Percentiles rank a stretch among this genome's conserved stretches.
Conservation (phyloP, 1,139 yeast species). For the Zygotorulaspora mrakii region DNA sequence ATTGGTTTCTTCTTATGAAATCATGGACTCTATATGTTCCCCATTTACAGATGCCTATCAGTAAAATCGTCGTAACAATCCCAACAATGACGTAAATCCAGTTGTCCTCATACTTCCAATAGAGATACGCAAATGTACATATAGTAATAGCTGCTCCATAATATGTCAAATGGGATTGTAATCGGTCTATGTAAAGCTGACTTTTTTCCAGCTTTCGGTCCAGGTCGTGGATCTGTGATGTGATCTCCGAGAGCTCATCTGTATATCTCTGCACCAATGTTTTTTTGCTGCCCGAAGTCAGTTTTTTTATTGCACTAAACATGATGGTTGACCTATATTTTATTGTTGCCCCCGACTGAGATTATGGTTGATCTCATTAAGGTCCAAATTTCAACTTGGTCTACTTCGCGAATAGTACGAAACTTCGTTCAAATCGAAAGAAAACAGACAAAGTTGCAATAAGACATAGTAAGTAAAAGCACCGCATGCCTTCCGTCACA, state of each 20-base stretch:
- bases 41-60: constrained; percentile 13
- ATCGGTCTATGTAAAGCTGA: constrained; percentile 16
- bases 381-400: constrained; percentile 1
- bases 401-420: background rate
- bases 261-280: constrained; percentile 30
- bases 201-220: constrained; percentile 24
- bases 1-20: constrained; percentile 20
- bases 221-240: constrained; percentile 30
- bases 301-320: constrained; percentile 15
- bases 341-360: background rate
- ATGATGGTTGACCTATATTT: constrained; percentile 4
- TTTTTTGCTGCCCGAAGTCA: constrained; percentile 16
- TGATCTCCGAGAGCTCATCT: constrained; percentile 29
- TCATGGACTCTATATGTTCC: constrained; percentile 17
- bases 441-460: too few relatives aligned
- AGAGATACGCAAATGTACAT: constrained; percentile 14
- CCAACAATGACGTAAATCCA: constrained; percentile 6
- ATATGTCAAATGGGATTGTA: constrained; percentile 23
- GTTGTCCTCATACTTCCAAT: constrained; percentile 11
- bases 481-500: constrained; percentile 32
- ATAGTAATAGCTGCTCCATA: constrained; percentile 21
- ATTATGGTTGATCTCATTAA: background rate
- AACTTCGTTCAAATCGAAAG: background rate
- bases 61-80: constrained; percentile 11
- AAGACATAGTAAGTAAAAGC: too few relatives aligned